Evolutionary conservation across 768 basidiomycete species (phyloP), one percentile per base, ranked within the genome.

Genomic region (Lactarius akahatsu): DNA sequence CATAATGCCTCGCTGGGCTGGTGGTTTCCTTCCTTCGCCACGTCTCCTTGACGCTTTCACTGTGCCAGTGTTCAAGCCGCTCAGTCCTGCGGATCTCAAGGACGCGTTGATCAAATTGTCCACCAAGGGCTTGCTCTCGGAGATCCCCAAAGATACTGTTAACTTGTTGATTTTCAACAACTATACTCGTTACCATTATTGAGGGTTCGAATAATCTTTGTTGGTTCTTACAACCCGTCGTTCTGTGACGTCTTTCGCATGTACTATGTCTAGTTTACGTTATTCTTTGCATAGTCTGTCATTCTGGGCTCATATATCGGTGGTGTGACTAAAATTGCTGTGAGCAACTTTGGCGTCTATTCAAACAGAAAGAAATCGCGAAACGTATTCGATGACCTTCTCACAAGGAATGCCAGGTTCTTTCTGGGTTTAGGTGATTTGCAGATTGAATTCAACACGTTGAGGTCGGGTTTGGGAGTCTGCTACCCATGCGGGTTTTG

Each of bases 41-140:
- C 71, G 74, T 41, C 69, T 87, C 61, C 71, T 85, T 23, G 32
- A 66, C 30, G 79, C 79, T 5, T 67, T 80, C 3, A 71, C 73
- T 20, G 78, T 77, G 0, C 78, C 84, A 8, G 73, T 73, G n/a
- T 76, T 76, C 15, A 70, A 74, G 72, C 75, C 75, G 50, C 72
- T 96, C 26, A 84, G 85, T 4, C 91, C 96, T 7, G 73, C 76
- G 38, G 85, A 90, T 76, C 79, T 98, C 68, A 97, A 93, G 87
- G 78, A 82, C 65, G 90, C 90, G 7, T 70, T 98, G 36, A 47
- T 91, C 36, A 77, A 75, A 2, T 80, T 98, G 5, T 77, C 89
- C 15, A 88, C 81, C 63, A 72, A 74, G 57, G 83, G 77, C 59
- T 52, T 82, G 20, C 78, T 97, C 13, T 32, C 63, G 0, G 80